Percentiles rank a stretch among this genome's conserved stretches.
phyloP scores from a whole-genome alignment of 139 green algal species.

The Chlorella sp. region DNA sequence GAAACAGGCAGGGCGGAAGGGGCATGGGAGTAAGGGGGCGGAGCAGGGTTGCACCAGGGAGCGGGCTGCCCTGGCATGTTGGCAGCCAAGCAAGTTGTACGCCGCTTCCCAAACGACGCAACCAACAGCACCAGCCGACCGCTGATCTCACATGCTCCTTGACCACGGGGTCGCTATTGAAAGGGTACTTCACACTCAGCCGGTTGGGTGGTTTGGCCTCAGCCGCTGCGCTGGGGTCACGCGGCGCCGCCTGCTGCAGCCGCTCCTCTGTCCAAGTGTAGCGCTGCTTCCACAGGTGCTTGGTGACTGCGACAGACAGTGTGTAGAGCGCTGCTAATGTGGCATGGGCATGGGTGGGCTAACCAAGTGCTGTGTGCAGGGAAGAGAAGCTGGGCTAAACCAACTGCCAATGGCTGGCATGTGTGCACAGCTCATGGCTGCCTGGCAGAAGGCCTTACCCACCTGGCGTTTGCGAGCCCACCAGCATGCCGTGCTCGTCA shows the following conservation, averaged over 20 bases:
- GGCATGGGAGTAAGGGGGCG: background rate
- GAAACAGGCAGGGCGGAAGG: background rate
- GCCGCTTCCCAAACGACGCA: background rate
- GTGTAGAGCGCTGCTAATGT: too few relatives aligned
- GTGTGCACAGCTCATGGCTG: too few relatives aligned
- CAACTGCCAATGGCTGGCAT: too few relatives aligned
- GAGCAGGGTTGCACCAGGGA: background rate
- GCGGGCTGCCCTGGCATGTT: background rate
- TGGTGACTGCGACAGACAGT: background rate
- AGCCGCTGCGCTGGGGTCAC: background rate
- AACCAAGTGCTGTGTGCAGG: too few relatives aligned
- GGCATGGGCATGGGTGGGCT: too few relatives aligned
- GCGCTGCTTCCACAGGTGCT: constrained; percentile 21
- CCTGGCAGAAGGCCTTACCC: too few relatives aligned
- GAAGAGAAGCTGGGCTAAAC: too few relatives aligned
- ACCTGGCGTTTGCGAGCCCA: constrained; percentile 10
- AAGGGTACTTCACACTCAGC: constrained; percentile 5
- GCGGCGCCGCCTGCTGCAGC: constrained; percentile 12
- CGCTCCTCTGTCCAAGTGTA: constrained; percentile 11
- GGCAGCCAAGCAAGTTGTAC: background rate
- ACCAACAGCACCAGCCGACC: too few relatives aligned
- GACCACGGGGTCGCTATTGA: constrained; percentile 4
- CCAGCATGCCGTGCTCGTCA: background rate
- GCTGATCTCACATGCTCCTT: constrained; percentile 11
- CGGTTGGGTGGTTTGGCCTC: background rate